Evolutionary conservation across 2,329 filamentous ascomycete genomes (phyloP), one percentile per base, ranked within the genome.

Genomic region (Cytospora piceicola): DNA sequence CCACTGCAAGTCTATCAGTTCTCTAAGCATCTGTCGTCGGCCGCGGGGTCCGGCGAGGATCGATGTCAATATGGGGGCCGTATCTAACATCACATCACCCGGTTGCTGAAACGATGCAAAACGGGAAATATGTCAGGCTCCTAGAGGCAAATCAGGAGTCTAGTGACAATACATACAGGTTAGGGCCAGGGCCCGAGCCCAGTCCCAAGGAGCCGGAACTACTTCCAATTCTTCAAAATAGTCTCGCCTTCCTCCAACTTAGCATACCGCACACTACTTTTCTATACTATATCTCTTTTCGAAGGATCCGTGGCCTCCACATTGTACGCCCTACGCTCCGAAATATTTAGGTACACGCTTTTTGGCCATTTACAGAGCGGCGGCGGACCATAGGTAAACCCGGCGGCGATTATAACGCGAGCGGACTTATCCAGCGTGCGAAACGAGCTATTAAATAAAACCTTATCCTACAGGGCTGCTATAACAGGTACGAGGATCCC

Each of bases 371-470:
- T 46, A 36, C 42, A 51, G 30, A 60, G 58, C 8, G 58, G 58
- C 6, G 30, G n/a, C 3, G 58, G 14, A 66, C 63, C 12, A 68
- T 67, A 60, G 14, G 14, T 46, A 17, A 60, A 4, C 30, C 27
- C 46, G 12, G 58, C 58, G 30, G 46, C 22, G 8, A 60, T 8
- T n/a, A 60, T 22, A 15, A 53, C 58, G 36, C 58, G 30, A 20
- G 58, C 46, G 8, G 58, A 53, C 32, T 60, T 60, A 3, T 20
- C 22, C 15, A 53, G 9, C 9, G 58, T 53, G 9, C 58, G 46
- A 29, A 53, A 53, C 2, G 58, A 32, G 15, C 58, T 46, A n/a
- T 60, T 60, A 15, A 46, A 46, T 34, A n/a, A 60, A 15, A 60
- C 4, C 46, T 46, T 36, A 36, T 6, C 58, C 58, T 29, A 53